Evolutionary conservation across 192 early-diverging fungal species (phyloP), one percentile per base, ranked within the genome.

Genomic region (Mortierella antarctica): DNA sequence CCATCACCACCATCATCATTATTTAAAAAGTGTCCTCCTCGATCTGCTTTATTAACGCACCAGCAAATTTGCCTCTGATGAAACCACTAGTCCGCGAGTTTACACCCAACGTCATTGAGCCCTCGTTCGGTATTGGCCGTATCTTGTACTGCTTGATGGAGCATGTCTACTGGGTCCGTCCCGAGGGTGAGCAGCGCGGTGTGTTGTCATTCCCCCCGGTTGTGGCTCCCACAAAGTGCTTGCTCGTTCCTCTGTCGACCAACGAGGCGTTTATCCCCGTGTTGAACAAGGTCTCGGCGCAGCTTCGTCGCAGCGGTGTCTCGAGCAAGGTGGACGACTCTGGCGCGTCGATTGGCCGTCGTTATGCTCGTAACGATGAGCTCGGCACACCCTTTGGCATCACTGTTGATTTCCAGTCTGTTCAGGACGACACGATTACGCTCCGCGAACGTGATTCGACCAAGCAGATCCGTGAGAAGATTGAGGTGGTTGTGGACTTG

Each of bases 391-490:
- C 96, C 46, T 99, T 96, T 83, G 97, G 93, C 41, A 89, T 99
- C 80, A 99, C 98, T 13, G 92, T 99, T 44, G 98, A 99, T 86
- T 98, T 99, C 92, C 93, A 97, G 73, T 95, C 97, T n/a, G 91
- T 91, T 50, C 87, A 96, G 81, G 98, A 99, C 77, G 67, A 87
- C 62, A 96, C 96, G 12, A 93, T 99, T 45, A 99, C 98, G 14
- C 86, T 99, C 53, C 93, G 98, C 62, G 96, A 98, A 86, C 92
- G 98, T 57, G 98, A 99, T 76, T 92, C 96, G 31, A 95, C 93
- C 46, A 93, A 94, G 87, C 98, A 99, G 84, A 96, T 98, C 75
- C 93, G 98, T 48, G 95, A 91, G 60, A 68, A 88, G 57, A 77
- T 90, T 66, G 88, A 93, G 17, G 88, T 86, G 47, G 90, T 97